phyloP scores from a whole-genome alignment of 176 grass and related monocot genomes.

The Canna indica region DNA sequence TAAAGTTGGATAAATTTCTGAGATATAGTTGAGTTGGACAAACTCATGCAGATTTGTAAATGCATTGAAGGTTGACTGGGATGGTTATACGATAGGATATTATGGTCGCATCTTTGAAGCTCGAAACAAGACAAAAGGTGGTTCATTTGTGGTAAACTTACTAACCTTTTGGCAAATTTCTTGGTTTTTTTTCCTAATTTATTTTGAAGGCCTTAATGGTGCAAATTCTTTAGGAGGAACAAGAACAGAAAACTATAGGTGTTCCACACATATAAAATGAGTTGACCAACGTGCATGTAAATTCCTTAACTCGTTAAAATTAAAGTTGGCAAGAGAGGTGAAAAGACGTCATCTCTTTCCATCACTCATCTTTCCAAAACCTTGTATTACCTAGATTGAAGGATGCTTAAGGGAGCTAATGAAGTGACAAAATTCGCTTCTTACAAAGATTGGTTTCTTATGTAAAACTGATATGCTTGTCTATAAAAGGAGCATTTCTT shows the following conservation, averaged over 20 bases:
- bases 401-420: no score
- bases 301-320: not conserved
- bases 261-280: not conserved
- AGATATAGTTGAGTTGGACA: conserved; percentile 22
- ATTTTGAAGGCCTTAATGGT: not conserved
- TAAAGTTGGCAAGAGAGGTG: not conserved
- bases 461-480: no score
- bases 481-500: no score
- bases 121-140: conserved; percentile 96
- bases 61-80: conserved; percentile 82
- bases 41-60: conserved; percentile 31
- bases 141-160: conserved; percentile 82
- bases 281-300: not conserved
- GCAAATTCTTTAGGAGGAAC: not conserved
- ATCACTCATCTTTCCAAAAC: not conserved
- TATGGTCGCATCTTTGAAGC: conserved; percentile 98
- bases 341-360: not conserved
- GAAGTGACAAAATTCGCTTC: not conserved
- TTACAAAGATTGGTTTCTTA: not conserved
- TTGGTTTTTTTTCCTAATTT: not conserved
- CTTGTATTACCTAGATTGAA: not conserved
- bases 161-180: conserved; percentile 12
- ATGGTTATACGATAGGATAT: conserved; percentile 99
- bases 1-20: conserved; percentile 3
- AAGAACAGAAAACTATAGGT: not conserved